Percentiles rank a stretch among this genome's conserved stretches.
These are phyloP conservation scores for Cetradonia linearis DNA, from an alignment of 495 filamentous ascomycete genomes.

Conservation along the genomic window DNA sequence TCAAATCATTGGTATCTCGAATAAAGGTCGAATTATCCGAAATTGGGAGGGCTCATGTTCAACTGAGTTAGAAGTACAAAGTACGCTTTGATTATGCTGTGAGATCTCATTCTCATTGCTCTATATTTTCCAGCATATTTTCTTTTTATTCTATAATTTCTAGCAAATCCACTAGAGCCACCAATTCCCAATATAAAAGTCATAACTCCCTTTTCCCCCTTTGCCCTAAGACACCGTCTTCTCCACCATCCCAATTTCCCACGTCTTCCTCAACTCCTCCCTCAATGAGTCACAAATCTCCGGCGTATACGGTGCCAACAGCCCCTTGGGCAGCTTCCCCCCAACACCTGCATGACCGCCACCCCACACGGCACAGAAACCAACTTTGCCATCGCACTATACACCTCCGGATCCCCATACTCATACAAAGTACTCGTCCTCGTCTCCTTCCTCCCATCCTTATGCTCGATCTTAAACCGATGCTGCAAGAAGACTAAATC, in stretches of 20 bases:
- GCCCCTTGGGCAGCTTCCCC: constrained; percentile 20
- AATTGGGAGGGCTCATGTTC: background rate
- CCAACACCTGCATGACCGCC: constrained; percentile 23
- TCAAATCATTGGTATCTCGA: background rate
- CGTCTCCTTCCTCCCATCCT: constrained; percentile 64
- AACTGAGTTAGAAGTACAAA: background rate
- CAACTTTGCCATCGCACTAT: constrained; percentile 82
- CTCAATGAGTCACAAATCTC: constrained; percentile 26
- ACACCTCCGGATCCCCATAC: constrained; percentile 67
- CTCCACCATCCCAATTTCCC: constrained; percentile 36
- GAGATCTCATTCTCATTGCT: background rate
- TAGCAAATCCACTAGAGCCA: background rate
- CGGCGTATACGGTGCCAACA: constrained; percentile 22
- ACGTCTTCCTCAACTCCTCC: constrained; percentile 22
- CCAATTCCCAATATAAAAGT: background rate
- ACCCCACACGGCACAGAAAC: constrained; percentile 53
- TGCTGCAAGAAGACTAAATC: constrained; percentile 82
- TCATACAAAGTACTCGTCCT: constrained; percentile 73
- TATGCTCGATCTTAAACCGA: constrained; percentile 80
- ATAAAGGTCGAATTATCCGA: background rate
- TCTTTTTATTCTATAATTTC: too few species aligned
- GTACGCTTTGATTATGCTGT: background rate
- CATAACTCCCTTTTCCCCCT: background rate
- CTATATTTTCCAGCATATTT: background rate
- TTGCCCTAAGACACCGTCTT: constrained; percentile 16